These are phyloP conservation scores for Evernia prunastri DNA, from an alignment of 495 filamentous ascomycete species.

Conservation along the genomic window DNA sequence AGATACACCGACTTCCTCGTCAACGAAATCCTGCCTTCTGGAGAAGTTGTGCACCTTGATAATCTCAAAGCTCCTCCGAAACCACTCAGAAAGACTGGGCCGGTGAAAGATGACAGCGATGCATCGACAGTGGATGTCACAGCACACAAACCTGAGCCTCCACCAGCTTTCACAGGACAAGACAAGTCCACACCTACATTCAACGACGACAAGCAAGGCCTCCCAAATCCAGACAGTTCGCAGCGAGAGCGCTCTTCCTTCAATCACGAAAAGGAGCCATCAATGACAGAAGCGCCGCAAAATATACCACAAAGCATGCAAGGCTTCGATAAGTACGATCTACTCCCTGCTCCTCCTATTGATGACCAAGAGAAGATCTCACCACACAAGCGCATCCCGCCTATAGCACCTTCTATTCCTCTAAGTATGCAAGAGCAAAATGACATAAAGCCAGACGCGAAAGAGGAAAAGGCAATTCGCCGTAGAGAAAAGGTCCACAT, in stretches of 20 bases:
- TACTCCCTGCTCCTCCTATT: background rate
- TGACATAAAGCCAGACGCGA: conserved; percentile 1
- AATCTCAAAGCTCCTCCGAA: conserved; percentile 33
- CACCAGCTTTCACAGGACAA: background rate
- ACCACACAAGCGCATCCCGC: conserved; percentile 15
- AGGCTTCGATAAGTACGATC: background rate
- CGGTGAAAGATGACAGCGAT: background rate
- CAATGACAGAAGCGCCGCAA: background rate
- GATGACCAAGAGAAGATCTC: background rate
- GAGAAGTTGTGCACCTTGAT: conserved; percentile 69
- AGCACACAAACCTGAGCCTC: background rate
- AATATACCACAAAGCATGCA: conserved; percentile 2
- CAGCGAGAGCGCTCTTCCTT: background rate
- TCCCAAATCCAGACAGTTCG: background rate
- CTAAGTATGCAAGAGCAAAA: conserved; percentile 5
- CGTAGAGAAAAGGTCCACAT: conserved; percentile 13
- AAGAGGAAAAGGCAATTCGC: conserved; percentile 5
- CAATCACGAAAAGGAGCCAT: background rate
- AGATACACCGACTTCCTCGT: conserved; percentile 96
- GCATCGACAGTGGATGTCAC: background rate
- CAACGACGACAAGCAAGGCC: background rate
- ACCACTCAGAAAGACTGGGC: background rate
- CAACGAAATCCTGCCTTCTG: conserved; percentile 78
- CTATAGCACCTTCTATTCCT: background rate
- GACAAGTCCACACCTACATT: background rate